Base-by-base conservation (phyloP, 371 early-diverging fungal genomes). In the Vairimorpha apis region DNA sequence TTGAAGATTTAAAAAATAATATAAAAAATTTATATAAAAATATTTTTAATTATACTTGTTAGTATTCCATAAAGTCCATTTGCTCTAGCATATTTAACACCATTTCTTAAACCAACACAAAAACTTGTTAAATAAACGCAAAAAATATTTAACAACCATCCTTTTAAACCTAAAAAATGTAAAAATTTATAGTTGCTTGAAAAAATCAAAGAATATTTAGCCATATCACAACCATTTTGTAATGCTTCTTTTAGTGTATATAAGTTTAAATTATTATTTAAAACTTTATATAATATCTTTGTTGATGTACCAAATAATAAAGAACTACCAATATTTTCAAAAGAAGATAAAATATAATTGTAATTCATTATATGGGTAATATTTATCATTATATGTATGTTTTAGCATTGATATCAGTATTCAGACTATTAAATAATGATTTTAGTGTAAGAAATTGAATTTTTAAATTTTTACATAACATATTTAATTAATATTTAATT, bases 151-250 rank as follows among this genome's bases (percentile, higher is more conserved):
- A 49, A 38, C 0, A 59, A n/a, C 41, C 21, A 70, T 29, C 51
- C 33, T 3, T n/a, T 10, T 8, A 60, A 25, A 35, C 70, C 47
- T 23, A 47, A 7, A 8, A 0, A 18, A 45, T 35, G 25, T 23
- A 70, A 33, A n/a, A 47, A 25, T 27, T 23, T 49, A n/a, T 23
- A 7, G 16, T 60, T 58, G 0, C 32, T 16, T 10, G 58, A 60
- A 37, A 60, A 37, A 7, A 70, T 7, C 44, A 70, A 45, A n/a
- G 70, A n/a, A 23, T 70, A 53, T 49, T 70, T 70, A 44, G 58
- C 43, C 32, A 70, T 32, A 33, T 70, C 62, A 14, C 56, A 23
- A 5, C 70, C 70, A 18, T n/a, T 60, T 37, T 38, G 29, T 2
- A 70, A 8, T 14, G 49, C 33, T 16, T 45, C 47, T 23, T 27